phyloP scores from a whole-genome alignment of 1,139 yeast genomes.

The Kluyveromyces marxianus region DNA sequence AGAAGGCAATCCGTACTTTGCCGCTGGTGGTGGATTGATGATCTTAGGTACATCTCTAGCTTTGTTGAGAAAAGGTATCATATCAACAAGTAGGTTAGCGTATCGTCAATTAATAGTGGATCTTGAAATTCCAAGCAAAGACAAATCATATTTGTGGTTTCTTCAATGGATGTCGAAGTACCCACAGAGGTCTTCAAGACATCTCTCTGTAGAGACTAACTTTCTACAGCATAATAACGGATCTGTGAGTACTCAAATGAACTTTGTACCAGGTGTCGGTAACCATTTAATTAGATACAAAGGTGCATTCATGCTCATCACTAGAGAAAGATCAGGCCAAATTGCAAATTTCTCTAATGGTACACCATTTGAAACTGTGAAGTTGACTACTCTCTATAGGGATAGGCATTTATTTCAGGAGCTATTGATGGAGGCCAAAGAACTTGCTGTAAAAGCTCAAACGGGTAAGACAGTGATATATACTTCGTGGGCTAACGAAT shows the following conservation, averaged over 20 bases:
- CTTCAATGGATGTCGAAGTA: conserved; percentile 93
- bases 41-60: conserved; percentile 83
- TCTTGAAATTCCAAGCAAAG: conserved; percentile 87
- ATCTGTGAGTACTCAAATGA: conserved; percentile 76
- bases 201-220: conserved; percentile 82
- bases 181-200: conserved; percentile 67
- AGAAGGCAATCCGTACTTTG: conserved; percentile 80
- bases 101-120: conserved; percentile 85
- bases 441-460: conserved; percentile 69
- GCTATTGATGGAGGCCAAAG: conserved; percentile 78
- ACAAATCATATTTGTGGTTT: conserved; percentile 91
- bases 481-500: conserved; percentile 96
- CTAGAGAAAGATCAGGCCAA: conserved; percentile 84
- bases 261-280: conserved; percentile 97
- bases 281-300: conserved; percentile 78
- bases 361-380: conserved; percentile 91
- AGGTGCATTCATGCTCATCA: conserved; percentile 83
- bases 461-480: conserved; percentile 93
- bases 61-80: conserved; percentile 61
- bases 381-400: conserved; percentile 78
- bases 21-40: conserved; percentile 98
- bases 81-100: conserved; percentile 55
- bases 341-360: conserved; percentile 86
- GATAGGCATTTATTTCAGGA: conserved; percentile 67
- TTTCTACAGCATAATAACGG: conserved; percentile 91